Evolutionary conservation across 2,329 filamentous ascomycete genomes (phyloP), one percentile per base, ranked within the genome.

Genomic region (Penicillium sclerotiorum): DNA sequence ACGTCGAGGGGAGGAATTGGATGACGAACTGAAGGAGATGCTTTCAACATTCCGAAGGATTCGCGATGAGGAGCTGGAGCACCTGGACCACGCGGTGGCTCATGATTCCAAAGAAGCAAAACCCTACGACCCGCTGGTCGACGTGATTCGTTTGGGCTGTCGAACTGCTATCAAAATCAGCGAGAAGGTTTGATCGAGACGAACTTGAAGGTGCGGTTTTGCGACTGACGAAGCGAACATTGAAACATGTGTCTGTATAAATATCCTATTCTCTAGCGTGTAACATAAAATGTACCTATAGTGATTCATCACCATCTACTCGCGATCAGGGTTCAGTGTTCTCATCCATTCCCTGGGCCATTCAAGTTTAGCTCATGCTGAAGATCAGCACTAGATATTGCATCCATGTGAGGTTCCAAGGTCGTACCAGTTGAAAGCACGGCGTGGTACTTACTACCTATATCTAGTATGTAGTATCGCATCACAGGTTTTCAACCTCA

Each of bases 11-110:
- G 90, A 95, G 67, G 88, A 89, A 38, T 79, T 94, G 0, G 89
- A 92, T 3, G 82, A 82, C 8, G 93, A 97, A 74, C 72, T 99
- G 59, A 81, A 77, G 45, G 81, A 83, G 15, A 75, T 99, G 64
- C 77, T 96, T 30, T 70, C 74, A 28, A 90, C 89, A 21, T 79
- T 97, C 57, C 82, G 92, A 63, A 79, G 86, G 64, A 96, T 96
- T 65, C 80, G 94, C 20, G 94, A 99, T 67, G 94, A 99, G 74
- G 94, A 99, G 75, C 75, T 99, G 49, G 94, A 99, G 78, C 94
- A 99, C 77, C 75, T 99, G 58, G 94, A 99, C 69, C 89, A 95
- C 74, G 94, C 94, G 0, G 88, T 99, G 17, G 88, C 94, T 69
- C 88, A 97, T 65, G 93, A 97, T 74, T 87, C 92, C 2, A 90